These are phyloP conservation scores for Lentinula guzmanii DNA, from an alignment of 768 basidiomycete species.

Conservation along the genomic window DNA sequence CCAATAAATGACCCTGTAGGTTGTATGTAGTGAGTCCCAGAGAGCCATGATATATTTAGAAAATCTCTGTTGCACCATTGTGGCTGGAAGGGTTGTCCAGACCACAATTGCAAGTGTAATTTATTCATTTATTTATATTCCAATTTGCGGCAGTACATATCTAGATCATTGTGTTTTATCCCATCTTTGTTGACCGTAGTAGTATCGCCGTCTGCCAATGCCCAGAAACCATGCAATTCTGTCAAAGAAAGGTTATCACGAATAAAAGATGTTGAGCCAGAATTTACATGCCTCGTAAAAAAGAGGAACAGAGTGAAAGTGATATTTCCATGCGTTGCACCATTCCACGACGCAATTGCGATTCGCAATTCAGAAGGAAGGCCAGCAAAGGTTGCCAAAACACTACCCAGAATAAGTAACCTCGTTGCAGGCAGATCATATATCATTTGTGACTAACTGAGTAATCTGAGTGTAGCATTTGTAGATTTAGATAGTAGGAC, in stretches of 20 bases:
- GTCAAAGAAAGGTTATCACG: background rate
- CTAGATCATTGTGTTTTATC: background rate
- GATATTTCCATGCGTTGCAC: conserved; percentile 74
- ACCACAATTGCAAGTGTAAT: background rate
- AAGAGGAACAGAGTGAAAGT: conserved; percentile 55
- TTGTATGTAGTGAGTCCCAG: background rate
- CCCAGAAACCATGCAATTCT: conserved; percentile 55
- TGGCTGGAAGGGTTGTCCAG: too few species aligned
- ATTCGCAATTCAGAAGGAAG: conserved; percentile 54
- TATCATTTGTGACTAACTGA: conserved; percentile 39
- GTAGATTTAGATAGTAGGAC: background rate
- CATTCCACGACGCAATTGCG: conserved; percentile 53
- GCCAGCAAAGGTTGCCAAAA: conserved; percentile 47
- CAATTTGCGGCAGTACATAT: background rate
- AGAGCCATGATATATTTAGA: too few species aligned
- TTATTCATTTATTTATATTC: background rate
- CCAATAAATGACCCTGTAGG: conserved; percentile 19
- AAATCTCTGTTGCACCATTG: too few species aligned
- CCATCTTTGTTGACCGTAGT: conserved; percentile 21
- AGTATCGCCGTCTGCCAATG: conserved; percentile 40
- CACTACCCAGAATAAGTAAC: conserved; percentile 29
- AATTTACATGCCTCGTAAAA: conserved; percentile 40
- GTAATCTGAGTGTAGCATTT: conserved; percentile 34
- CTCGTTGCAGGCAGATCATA: background rate
- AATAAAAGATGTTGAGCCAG: background rate